Base-by-base conservation (phyloP, 306 rosid genomes). In the Castanopsis chinensis region DNA sequence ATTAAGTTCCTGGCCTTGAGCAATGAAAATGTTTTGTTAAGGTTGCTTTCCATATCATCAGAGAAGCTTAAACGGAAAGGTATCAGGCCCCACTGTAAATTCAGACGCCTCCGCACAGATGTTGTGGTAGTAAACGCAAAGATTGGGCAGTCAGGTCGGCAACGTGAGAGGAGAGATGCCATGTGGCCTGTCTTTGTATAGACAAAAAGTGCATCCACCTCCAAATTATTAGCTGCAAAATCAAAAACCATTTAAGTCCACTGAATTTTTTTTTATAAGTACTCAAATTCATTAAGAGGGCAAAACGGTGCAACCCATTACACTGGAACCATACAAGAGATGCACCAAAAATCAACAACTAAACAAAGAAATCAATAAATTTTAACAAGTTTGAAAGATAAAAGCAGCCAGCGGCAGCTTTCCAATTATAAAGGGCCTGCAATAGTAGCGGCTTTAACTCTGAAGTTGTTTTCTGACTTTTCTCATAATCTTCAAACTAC, bases 51-150 rank as follows among this genome's bases (percentile, higher is more conserved):
- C 99, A 96, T 96, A 33, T 96, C 98, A 33, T 96, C 98, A 0
- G 97, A 84, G 89, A 96, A 96, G 89, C 96, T 87, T 72, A 96
- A 79, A 37, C 98, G 94, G 80, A 96, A 96, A 18, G 99, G 99
- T 78, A 96, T 93, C 83, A 96, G 89, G 72, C 99, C 99, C 99
- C 99, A 96, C 78, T 96, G 99, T 37, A 96, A 88, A 88, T 96
- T 96, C 74, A 96, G 90, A 52, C 90, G 99, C 77, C 99, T 86
- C 49, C 98, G 91, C 41, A 96, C 90, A 0, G 96, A 96, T 25
- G 98, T 67, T 0, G 96, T 90, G 79, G 90, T 70, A 0, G 97
- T 93, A 71, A 96, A 96, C 45, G 99, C 99, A 79, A 96, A 96
- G 73, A 96, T 93, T 55, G 99, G 98, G 86, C 99, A 93, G 82